Evolutionary conservation across 1,139 yeast species (phyloP).

Genomic region (Yamadazyma spencermartinsiae): DNA sequence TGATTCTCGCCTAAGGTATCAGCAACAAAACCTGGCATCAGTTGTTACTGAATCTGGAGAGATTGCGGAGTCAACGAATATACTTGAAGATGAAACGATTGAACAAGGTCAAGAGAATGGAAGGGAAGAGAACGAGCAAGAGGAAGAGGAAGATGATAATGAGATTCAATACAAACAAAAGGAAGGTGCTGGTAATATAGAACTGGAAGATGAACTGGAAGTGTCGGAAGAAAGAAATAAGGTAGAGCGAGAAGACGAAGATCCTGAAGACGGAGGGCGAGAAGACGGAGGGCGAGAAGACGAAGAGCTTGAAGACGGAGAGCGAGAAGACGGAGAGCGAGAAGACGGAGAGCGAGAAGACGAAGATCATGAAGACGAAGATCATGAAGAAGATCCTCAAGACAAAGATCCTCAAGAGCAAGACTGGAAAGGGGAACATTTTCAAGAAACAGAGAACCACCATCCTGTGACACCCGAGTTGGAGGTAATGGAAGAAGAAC

Average conservation of each 20-base stretch:
- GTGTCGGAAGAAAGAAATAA: conserved; percentile 3
- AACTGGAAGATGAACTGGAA: conserved; percentile 6
- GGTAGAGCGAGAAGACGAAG: conserved; percentile 4
- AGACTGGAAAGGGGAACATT: background rate
- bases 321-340: conserved; percentile 5
- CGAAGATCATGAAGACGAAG: conserved; percentile 6
- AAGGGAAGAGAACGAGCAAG: conserved; percentile 2
- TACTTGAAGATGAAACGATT: background rate
- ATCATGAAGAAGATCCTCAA: conserved; percentile 3
- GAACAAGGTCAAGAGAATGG: background rate
- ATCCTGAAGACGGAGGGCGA: conserved; percentile 3
- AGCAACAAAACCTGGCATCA: background rate
- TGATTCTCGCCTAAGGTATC: background rate
- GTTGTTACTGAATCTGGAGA: too few species aligned
- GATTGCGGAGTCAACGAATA: too few species aligned
- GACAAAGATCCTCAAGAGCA: background rate
- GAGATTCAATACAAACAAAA: conserved; percentile 6
- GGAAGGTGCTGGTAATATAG: conserved; percentile 3
- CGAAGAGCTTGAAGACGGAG: conserved; percentile 6
- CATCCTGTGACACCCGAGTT: background rate
- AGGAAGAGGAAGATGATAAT: conserved; percentile 5
- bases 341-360: conserved; percentile 10
- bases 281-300: background rate
- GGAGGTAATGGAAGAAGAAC: too few species aligned
- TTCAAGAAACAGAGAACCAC: background rate